These are phyloP conservation scores for Rhynchospora tenuis DNA, from an alignment of 176 grass and related monocot species.

Conservation along the genomic window DNA sequence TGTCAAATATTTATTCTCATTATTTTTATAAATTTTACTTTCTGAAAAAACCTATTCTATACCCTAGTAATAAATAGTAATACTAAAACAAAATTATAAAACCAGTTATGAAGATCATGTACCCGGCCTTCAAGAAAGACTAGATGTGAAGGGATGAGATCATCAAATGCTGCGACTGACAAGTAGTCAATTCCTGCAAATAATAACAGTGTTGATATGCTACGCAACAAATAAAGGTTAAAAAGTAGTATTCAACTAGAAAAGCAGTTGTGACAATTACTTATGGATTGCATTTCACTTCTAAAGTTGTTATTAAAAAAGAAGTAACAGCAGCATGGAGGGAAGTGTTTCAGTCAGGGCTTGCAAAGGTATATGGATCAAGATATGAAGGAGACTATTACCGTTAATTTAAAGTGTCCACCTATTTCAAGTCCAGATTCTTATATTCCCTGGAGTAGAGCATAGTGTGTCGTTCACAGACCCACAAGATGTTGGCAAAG, in stretches of 20 bases:
- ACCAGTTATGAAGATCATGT: neutral
- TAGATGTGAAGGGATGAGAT: constrained; percentile 68
- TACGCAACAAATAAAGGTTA: neutral
- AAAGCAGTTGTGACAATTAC: neutral
- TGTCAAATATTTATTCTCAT: too few species aligned
- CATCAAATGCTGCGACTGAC: constrained; percentile 66
- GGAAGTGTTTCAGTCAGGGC: neutral
- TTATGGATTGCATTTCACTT: neutral
- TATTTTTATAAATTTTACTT: neutral
- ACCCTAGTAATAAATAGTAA: neutral
- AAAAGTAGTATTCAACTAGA: neutral
- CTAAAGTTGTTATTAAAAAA: neutral
- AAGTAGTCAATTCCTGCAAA: constrained; percentile 66
- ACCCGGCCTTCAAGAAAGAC: constrained; percentile 63
- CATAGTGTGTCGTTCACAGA: neutral
- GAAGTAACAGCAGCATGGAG: neutral
- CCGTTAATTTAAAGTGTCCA: neutral
- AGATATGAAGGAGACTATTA: neutral
- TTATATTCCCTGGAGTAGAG: neutral
- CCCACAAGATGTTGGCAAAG: neutral
- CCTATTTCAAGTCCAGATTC: neutral
- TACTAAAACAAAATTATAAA: neutral
- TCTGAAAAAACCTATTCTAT: neutral
- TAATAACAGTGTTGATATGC: neutral
- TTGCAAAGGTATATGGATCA: neutral